phyloP scores from a whole-genome alignment of 2,329 filamentous ascomycete species.

The Fusarium sp. region DNA sequence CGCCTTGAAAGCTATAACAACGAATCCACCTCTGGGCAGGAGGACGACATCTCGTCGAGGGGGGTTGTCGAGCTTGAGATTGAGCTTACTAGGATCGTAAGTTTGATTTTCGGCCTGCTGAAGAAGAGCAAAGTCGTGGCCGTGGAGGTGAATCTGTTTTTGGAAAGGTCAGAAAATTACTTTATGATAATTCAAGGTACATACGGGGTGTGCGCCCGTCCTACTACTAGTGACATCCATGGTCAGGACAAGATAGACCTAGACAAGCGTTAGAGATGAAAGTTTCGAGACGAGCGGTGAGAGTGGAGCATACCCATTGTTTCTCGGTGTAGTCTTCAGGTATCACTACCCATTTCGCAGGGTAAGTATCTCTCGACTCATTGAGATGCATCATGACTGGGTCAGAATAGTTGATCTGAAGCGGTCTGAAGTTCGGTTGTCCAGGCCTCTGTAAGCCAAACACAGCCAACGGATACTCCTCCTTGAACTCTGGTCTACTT shows the following conservation, averaged over 20 bases:
- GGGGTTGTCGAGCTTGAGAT: slow-evolving; percentile 53
- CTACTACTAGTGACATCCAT: slow-evolving; percentile 12
- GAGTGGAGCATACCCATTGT: slow-evolving; percentile 20
- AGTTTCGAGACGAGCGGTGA: no score
- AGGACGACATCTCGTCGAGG: slow-evolving; percentile 63
- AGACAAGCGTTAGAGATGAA: not conserved
- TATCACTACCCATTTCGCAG: slow-evolving; percentile 35
- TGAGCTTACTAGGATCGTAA: slow-evolving; percentile 20
- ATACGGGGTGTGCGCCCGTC: slow-evolving; percentile 35
- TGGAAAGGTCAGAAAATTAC: not conserved
- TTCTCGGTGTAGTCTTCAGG: slow-evolving; percentile 35
- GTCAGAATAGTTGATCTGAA: slow-evolving; percentile 36
- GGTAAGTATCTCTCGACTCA: not conserved
- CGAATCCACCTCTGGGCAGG: slow-evolving; percentile 54
- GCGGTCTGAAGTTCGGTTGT: slow-evolving; percentile 14
- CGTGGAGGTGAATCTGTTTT: slow-evolving; percentile 39
- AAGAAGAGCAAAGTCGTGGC: slow-evolving; percentile 40
- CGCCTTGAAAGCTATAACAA: slow-evolving; percentile 60
- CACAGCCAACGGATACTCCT: slow-evolving; percentile 20
- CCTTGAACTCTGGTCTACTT: not conserved
- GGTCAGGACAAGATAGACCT: slow-evolving; percentile 35
- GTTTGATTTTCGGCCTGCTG: slow-evolving; percentile 24
- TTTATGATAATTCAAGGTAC: fast-evolving
- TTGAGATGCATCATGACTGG: slow-evolving; percentile 30
- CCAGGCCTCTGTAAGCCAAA: slow-evolving; percentile 29